A percentile compares a stretch with the other conserved stretches of the same genome.
These are phyloP conservation scores for Herpetomonas tarakana DNA, from an alignment of 208 protist genomes.

Conservation along the genomic window DNA sequence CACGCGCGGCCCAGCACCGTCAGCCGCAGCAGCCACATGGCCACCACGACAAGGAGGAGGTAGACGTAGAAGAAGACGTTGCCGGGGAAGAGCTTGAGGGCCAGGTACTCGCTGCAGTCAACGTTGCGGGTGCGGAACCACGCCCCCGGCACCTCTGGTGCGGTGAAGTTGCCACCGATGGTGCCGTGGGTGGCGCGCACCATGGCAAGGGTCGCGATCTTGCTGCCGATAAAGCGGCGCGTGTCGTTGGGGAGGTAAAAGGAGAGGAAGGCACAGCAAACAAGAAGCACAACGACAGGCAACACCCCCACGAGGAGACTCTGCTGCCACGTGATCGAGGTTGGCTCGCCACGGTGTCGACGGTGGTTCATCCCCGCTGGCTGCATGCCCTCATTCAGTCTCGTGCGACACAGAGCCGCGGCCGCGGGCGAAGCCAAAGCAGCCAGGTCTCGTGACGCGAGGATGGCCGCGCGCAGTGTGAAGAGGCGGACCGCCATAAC, in stretches of 20 bases:
- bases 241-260: constrained; percentile 59
- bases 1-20: constrained; percentile 16
- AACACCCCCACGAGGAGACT: constrained; percentile 13
- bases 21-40: constrained; percentile 24
- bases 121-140: constrained; percentile 38
- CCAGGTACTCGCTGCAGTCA: constrained; percentile 16
- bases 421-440: neutral
- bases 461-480: constrained; percentile 4
- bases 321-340: constrained; percentile 7
- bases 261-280: constrained; percentile 25
- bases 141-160: constrained; percentile 45
- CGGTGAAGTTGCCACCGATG: constrained; percentile 8
- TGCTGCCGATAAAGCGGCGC: constrained; percentile 15
- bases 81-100: constrained; percentile 59
- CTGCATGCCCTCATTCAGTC: no score
- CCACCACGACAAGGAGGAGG: constrained; percentile 21
- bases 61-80: constrained; percentile 70
- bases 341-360: no score
- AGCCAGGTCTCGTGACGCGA: neutral
- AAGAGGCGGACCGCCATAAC: constrained; percentile 11
- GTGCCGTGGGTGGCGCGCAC: constrained; percentile 3
- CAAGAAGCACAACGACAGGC: constrained; percentile 16
- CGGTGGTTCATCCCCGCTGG: no score
- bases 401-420: constrained; percentile 3
- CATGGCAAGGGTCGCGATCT: constrained; percentile 27